Percentiles rank a stretch among this genome's conserved stretches.
These are phyloP conservation scores for Pezicula radicicola DNA, from an alignment of 2,329 filamentous ascomycete species.

Conservation along the genomic window DNA sequence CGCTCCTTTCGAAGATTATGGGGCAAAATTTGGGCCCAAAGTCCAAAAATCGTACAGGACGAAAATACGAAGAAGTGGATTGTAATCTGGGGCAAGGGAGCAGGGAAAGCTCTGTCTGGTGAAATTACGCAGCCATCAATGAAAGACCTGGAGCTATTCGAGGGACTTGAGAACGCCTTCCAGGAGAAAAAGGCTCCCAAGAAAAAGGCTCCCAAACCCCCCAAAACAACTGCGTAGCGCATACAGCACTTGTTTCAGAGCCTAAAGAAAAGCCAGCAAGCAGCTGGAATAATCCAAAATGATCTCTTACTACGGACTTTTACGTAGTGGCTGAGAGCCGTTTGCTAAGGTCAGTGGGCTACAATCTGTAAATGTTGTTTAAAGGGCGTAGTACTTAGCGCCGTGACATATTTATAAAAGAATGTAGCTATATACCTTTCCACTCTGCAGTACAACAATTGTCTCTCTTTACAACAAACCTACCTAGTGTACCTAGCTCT, in stretches of 20 bases:
- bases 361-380: background rate
- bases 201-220: background rate
- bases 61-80: slow-evolving; percentile 24
- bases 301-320: no score
- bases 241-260: background rate
- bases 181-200: background rate
- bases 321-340: no score
- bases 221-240: background rate
- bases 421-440: no score
- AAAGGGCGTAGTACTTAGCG: background rate
- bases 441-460: no score
- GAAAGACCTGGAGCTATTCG: slow-evolving; percentile 44
- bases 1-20: slow-evolving; percentile 42
- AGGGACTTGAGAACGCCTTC: slow-evolving; percentile 33
- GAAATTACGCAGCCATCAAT: slow-evolving; percentile 18
- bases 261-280: background rate
- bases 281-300: background rate
- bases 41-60: slow-evolving; percentile 37
- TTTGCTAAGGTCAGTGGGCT: no score
- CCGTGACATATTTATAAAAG: no score
- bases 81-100: slow-evolving; percentile 43
- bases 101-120: slow-evolving; percentile 26
- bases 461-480: no score
- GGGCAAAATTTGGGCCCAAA: slow-evolving; percentile 38
- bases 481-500: no score